Conservation (phyloP, 495 filamentous ascomycete species). For the Hypoxylon fuscum region DNA sequence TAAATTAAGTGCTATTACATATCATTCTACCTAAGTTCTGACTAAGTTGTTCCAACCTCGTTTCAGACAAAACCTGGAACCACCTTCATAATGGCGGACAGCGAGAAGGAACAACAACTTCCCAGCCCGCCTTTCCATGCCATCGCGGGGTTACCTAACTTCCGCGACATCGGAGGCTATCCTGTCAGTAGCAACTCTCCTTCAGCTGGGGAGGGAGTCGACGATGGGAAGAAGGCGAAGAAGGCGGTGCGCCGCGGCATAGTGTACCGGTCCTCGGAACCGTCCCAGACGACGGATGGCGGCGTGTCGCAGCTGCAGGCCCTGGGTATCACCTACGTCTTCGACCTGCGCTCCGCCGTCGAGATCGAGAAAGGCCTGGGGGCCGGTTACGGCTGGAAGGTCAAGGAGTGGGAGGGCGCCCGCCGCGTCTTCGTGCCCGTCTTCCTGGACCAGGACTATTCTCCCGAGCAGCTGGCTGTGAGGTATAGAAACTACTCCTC, state of each 20-base stretch:
- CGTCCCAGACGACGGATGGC: conserved; percentile 57
- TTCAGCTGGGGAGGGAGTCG: background rate
- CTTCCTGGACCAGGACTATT: conserved; percentile 66
- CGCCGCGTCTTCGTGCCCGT: conserved; percentile 64
- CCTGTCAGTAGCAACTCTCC: conserved; percentile 41
- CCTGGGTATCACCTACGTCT: conserved; percentile 68
- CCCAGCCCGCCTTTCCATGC: conserved; percentile 62
- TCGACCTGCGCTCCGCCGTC: conserved; percentile 68
- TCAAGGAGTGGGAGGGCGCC: conserved; percentile 58
- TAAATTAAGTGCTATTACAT: background rate
- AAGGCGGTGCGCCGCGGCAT: conserved; percentile 56
- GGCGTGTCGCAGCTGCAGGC: conserved; percentile 61
- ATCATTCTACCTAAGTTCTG: background rate
- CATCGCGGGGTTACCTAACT: conserved; percentile 64
- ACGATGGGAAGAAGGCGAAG: conserved; percentile 24
- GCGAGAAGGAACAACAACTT: conserved; percentile 14
- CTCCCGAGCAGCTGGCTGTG: conserved; percentile 59
- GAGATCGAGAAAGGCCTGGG: conserved; percentile 55
- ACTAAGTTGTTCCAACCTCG: conserved; percentile 1
- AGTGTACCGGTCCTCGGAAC: conserved; percentile 68
- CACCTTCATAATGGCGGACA: conserved; percentile 10
- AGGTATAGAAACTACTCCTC: conserved; percentile 58
- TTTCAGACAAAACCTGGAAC: background rate
- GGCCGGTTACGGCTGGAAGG: conserved; percentile 39
- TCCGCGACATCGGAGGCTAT: conserved; percentile 68